Base-by-base conservation (phyloP, 2,329 filamentous ascomycete genomes). In the Kalmusia sp. region DNA sequence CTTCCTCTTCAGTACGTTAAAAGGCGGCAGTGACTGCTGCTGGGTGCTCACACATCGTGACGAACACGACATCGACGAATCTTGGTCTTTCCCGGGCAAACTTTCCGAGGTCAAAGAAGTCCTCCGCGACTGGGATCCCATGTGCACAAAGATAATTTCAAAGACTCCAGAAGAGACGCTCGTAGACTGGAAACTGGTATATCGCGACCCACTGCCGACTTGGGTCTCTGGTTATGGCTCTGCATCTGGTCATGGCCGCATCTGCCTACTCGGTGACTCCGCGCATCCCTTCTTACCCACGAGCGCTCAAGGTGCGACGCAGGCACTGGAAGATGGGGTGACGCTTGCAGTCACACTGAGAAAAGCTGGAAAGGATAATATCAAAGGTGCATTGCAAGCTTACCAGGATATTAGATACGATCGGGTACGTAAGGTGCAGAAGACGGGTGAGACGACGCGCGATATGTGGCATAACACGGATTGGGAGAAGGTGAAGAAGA, bases 121-220 rank as follows among this genome's bases (percentile, higher is more conserved):
- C 4, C 67, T 73, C 27, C 57, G 69, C 46, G 67, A 62, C 51
- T 72, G 69, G 70, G 65, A 71, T 21, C 67, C 69, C 1, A 65
- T 71, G 65, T 70, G 67, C 51, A 70, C 60, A 45, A 63, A 64
- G 12, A 68, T 74, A 30, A 63, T 74, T 17, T 72, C 69, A 21
- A 69, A 70, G 39, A 76, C 75, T 0, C 72, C 73, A 6, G 64
- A 73, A 57, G 53, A 58, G 0, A 67, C 67, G 9, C 59, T 79
- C 19, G 73, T 84, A 1, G 80, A 83, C 60, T 84, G 81, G 81
- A 83, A 82, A 58, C 79, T 84, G 21, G 80, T 81, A 38, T 83
- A 82, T 54, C 76, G 82, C 34, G 80, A 83, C 59, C 82, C 81
- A 0, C 70, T 82, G 8, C 77, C 80, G 0, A 79, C 75, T 0